Percentiles rank a stretch among this genome's conserved stretches.
phyloP scores from a whole-genome alignment of 2,329 filamentous ascomycete genomes.

The Lachnellula hyalina region DNA sequence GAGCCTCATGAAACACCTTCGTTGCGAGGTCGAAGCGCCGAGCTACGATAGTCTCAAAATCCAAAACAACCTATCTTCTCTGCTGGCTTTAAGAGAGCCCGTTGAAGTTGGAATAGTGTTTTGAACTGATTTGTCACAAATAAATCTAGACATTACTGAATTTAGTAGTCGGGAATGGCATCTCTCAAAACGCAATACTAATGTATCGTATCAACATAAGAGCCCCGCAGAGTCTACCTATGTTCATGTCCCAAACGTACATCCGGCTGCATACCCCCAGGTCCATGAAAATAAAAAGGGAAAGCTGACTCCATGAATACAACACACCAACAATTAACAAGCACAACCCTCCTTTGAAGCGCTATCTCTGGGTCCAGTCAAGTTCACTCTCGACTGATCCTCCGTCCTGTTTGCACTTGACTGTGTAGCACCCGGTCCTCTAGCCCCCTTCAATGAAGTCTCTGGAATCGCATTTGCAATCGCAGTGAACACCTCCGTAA shows the following conservation, averaged over 20 bases:
- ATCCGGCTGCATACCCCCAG: conserved; percentile 19
- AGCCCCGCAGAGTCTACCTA: conserved; percentile 16
- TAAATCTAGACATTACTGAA: neutral
- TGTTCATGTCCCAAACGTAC: conserved; percentile 15
- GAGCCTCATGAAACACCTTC: neutral
- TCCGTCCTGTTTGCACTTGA: conserved; percentile 52
- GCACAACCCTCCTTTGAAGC: conserved; percentile 88
- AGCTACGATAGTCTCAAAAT: neutral
- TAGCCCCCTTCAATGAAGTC: conserved; percentile 85
- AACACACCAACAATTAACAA: conserved; percentile 49
- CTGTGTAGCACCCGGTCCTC: conserved; percentile 60
- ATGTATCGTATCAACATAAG: conserved; percentile 25
- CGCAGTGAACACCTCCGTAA: conserved; percentile 92
- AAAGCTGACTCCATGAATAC: conserved; percentile 4
- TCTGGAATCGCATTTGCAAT: conserved; percentile 98
- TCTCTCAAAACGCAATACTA: conserved; percentile 14
- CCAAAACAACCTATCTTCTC: neutral
- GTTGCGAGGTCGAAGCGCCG: neutral
- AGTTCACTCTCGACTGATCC: conserved; percentile 72
- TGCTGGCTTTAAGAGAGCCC: neutral
- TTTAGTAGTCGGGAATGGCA: neutral
- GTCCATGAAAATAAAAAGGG: conserved; percentile 15
- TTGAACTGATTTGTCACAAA: neutral
- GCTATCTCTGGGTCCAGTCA: conserved; percentile 66
- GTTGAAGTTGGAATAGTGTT: neutral